Base-by-base conservation (phyloP, 768 basidiomycete genomes). In the Tubosaeta sp. region DNA sequence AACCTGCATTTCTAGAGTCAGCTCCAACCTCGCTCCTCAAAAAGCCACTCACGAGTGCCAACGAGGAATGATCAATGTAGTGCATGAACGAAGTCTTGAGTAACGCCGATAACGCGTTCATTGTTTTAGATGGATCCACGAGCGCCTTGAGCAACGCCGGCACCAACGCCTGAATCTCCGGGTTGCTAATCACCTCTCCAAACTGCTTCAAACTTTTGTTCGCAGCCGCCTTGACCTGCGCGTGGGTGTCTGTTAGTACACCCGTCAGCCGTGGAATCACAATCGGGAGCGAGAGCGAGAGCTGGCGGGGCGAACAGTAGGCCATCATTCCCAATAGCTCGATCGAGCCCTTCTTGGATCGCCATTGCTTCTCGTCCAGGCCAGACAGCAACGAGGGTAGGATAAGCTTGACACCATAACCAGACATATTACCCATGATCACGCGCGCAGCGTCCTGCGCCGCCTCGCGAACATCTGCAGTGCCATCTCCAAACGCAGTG, bases 271-370 rank as follows among this genome's bases (percentile, higher is more conserved):
- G 84, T 7, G 96, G 96, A 48, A 99, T 94, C 67, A 98, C 92
- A 45, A 97, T 90, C 6, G 95, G 95, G 3, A 99, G 77, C 0
- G 95, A 98, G 18, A 93, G 75, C 0, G 96, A 96, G 14, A 98
- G 80, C 68, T 99, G 96, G 34, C 84, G 82, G 2, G 95, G 96
- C 9, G 96, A 93, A 66, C 94, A 95, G 69, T 95, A 98, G 1
- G 96, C 96, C 94, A 98, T 98, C 79, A 94, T 90, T 21, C 96
- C 96, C 52, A 99, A 73, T 6, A 98, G 72, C 66, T 99, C 96
- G 54, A 98, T 97, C 7, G 94, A 94, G 2, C 95, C 96, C 68
- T 90, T 90, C 74, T 98, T 98, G 1, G 93, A 91, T 13, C 96
- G 79, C 96, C 96, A 98, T 63, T 98, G 95, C 65, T 95, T 97